phyloP scores from a whole-genome alignment of 2,329 filamentous ascomycete species.

The Neonectria neomacrospora region DNA sequence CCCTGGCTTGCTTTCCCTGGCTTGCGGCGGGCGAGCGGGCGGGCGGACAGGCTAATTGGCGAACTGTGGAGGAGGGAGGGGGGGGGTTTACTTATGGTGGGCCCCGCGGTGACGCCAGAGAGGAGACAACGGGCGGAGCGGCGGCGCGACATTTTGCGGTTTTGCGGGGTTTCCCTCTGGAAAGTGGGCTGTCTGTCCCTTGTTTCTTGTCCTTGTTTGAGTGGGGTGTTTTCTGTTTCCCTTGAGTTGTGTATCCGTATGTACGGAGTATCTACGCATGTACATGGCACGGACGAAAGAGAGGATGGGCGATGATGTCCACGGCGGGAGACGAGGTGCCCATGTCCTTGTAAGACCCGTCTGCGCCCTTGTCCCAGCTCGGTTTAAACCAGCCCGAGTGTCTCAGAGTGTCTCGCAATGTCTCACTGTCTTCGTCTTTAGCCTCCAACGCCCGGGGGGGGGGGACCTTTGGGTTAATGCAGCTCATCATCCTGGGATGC shows the following conservation, averaged over 20 bases:
- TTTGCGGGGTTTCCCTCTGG: conserved; percentile 25
- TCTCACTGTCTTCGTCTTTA: conserved; percentile 19
- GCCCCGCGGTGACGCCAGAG: conserved; percentile 31
- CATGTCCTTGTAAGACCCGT: neutral
- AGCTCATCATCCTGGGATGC: conserved; percentile 23
- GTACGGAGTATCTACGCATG: too few relatives aligned
- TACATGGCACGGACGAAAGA: neutral
- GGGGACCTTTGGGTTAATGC: conserved; percentile 19
- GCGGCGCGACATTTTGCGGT: conserved; percentile 16
- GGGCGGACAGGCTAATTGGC: conserved; percentile 14
- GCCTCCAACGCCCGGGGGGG: conserved; percentile 17
- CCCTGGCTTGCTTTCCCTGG: neutral
- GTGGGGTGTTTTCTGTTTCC: neutral
- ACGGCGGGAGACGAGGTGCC: neutral
- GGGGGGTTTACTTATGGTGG: too few relatives aligned
- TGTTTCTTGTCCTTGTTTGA: conserved; percentile 8
- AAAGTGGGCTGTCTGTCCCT: neutral
- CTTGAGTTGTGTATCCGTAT: too few relatives aligned
- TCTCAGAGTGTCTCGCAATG: conserved; percentile 8
- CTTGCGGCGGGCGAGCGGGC: neutral
- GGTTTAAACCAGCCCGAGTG: neutral
- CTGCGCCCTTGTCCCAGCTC: neutral
- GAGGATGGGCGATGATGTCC: neutral
- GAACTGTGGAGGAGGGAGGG: too few relatives aligned
- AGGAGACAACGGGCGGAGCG: conserved; percentile 14